Base-by-base conservation (phyloP, 164 flowering plant species). In the Vitis rotundifolia region DNA sequence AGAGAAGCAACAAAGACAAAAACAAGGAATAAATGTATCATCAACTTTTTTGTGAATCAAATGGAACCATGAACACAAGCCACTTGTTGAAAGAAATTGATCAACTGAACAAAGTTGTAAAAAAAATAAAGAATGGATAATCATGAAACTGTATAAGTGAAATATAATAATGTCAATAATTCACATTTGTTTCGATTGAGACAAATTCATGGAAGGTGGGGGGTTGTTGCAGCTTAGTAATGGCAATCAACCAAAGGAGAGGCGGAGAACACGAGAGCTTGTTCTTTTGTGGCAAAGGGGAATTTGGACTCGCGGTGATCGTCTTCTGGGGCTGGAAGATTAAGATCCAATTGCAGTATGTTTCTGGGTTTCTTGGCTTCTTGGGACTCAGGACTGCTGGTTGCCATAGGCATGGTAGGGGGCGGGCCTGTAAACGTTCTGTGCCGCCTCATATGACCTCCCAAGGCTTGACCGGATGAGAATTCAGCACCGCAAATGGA, bases 381-480 rank as follows among this genome's bases (percentile, higher is more conserved):
- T 16, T 61, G 64, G 19, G 31, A 28, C 13, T 70, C 51, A 3
- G 59, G 19, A 54, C 53, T 59, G 49, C 64, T 58, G 10, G 31
- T 19, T 1, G 49, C 73, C 60, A 59, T 44, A 52, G 60, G 66
- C 52, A 18, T 54, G 1, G 67, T 4, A 9, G 69, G 8, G 9
- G 61, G 26, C 26, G 26, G 26, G 26, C 26, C 26, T 22, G 48
- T 7, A 49, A 71, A 22, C 8, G 79, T 29, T 63, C 89, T 71
- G 64, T 87, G 91, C 63, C 89, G 69, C 67, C 89, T 77, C 91
- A 87, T 87, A 64, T 87, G 91, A 18, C 91, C 91, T 1, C 91
- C 91, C 26, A 88, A 72, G 19, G 91, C 89, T 62, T 88, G 91
- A 0, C 91, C 91, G 8, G 91, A 88, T 8, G 81, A 73, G 73